A percentile compares a stretch with the other conserved stretches of the same genome.
Conservation (phyloP, 129 eudicot genomes). For the Flaveria robusta region DNA sequence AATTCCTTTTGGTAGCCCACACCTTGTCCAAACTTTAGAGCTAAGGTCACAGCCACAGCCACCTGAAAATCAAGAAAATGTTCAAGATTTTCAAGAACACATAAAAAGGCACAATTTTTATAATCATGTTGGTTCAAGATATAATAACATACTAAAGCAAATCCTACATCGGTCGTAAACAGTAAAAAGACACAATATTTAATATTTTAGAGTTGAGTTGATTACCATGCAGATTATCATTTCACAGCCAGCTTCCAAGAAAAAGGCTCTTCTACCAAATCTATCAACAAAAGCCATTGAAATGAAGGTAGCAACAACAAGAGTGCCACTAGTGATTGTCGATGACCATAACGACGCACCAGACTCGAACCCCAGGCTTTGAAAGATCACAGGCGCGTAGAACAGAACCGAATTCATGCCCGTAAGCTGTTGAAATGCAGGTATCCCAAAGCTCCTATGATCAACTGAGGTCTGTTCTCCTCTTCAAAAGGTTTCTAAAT, state of each 20-base stretch:
- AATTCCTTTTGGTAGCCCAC: conserved; percentile 59
- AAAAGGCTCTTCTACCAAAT: conserved; percentile 81
- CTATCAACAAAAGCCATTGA: conserved; percentile 84
- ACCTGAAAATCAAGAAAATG: conserved; percentile 50
- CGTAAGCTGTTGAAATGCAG: conserved; percentile 90
- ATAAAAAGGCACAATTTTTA: not conserved
- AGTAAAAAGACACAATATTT: not conserved
- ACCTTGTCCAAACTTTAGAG: conserved; percentile 75
- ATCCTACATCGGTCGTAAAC: too few relatives aligned
- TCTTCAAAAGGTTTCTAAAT: conserved; percentile 64
- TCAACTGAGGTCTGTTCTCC: conserved; percentile 78
- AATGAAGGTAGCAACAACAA: conserved; percentile 75
- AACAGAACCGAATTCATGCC: conserved; percentile 87
- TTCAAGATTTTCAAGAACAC: not conserved
- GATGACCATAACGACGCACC: conserved; percentile 73
- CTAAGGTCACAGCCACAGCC: conserved; percentile 64
- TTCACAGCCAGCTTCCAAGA: conserved; percentile 83
- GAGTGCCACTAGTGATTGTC: conserved; percentile 68
- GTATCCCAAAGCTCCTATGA: conserved; percentile 80
- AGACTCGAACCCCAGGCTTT: conserved; percentile 78
- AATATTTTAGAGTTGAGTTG: not conserved
- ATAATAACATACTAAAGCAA: too few relatives aligned
- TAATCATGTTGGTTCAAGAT: not conserved
- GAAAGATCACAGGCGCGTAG: conserved; percentile 93
- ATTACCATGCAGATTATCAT: conserved; percentile 75